Conservation (phyloP, 495 filamentous ascomycete genomes). For the Penicillium fimorum region DNA sequence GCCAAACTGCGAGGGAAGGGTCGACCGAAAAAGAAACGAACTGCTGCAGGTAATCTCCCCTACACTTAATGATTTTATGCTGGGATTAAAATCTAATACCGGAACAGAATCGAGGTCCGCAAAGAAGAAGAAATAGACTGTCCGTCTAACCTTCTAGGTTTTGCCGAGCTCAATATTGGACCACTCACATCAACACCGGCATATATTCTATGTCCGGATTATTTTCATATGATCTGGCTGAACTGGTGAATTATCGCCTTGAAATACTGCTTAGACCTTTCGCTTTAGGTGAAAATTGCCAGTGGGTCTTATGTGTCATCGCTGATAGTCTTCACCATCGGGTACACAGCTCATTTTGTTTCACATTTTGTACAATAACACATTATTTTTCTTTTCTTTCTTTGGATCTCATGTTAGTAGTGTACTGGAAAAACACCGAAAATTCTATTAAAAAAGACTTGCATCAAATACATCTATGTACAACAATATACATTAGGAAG, state of each 20-base stretch:
- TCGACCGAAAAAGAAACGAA: constrained; percentile 86
- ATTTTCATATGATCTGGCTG: background rate
- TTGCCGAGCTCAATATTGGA: background rate
- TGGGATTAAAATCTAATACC: constrained; percentile 7
- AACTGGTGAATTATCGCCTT: no score
- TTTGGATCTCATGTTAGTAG: background rate
- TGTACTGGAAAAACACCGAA: background rate
- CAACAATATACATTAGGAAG: background rate
- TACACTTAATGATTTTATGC: background rate
- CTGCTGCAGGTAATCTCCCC: constrained; percentile 55
- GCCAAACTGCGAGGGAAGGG: constrained; percentile 81
- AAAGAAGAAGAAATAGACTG: constrained; percentile 46
- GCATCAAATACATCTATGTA: background rate
- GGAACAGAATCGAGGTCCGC: constrained; percentile 38
- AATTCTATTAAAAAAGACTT: background rate
- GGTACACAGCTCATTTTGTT: background rate
- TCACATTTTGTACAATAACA: constrained; percentile 1
- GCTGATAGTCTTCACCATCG: background rate
- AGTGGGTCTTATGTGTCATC: background rate
- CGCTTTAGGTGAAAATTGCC: background rate
- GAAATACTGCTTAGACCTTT: background rate
- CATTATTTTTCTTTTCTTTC: background rate
- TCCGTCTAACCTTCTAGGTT: background rate
- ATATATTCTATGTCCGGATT: background rate
- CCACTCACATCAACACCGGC: background rate